These are phyloP conservation scores for Alternaria sp. DNA, from an alignment of 2,329 filamentous ascomycete species.

Conservation along the genomic window DNA sequence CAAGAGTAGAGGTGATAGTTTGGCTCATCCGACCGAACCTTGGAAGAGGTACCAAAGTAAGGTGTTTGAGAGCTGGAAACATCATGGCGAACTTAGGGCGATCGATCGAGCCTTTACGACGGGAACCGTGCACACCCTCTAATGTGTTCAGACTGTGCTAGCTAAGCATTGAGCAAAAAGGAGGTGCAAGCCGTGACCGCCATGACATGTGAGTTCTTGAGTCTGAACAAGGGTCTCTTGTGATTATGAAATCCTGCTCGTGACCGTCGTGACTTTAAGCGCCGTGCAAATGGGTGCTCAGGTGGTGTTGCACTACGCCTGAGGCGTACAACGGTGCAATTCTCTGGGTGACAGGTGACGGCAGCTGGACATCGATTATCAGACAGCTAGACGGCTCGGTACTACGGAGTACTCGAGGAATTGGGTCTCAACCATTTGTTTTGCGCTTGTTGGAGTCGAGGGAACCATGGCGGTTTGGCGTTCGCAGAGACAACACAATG, in stretches of 20 bases:
- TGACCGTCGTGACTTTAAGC: conserved; percentile 9
- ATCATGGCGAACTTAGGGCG: conserved; percentile 3
- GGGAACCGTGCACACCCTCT: not conserved
- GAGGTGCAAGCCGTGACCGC: conserved; percentile 2
- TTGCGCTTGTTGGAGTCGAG: conserved; percentile 5
- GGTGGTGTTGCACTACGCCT: conserved; percentile 11
- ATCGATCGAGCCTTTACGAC: conserved; percentile 3
- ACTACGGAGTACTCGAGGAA: not conserved
- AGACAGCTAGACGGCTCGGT: not conserved
- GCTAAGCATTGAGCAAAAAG: not conserved
- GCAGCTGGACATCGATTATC: not conserved
- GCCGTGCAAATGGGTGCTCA: conserved; percentile 5
- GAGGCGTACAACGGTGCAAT: conserved; percentile 5
- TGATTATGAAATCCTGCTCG: not conserved
- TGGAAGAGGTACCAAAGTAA: conserved; percentile 2
- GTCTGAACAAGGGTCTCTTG: conserved; percentile 1
- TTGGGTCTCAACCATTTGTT: conserved; percentile 6
- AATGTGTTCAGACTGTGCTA: not conserved
- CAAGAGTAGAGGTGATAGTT: not conserved
- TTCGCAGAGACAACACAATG: conserved; percentile 3
- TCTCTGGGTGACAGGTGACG: conserved; percentile 1
- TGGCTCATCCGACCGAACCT: not conserved
- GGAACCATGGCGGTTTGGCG: conserved; percentile 11
- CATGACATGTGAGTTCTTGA: not conserved
- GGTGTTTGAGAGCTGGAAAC: not conserved